A percentile compares a stretch with the other conserved stretches of the same genome.
These are phyloP conservation scores for Sarcodon aspratus DNA, from an alignment of 768 basidiomycete genomes.

Conservation along the genomic window DNA sequence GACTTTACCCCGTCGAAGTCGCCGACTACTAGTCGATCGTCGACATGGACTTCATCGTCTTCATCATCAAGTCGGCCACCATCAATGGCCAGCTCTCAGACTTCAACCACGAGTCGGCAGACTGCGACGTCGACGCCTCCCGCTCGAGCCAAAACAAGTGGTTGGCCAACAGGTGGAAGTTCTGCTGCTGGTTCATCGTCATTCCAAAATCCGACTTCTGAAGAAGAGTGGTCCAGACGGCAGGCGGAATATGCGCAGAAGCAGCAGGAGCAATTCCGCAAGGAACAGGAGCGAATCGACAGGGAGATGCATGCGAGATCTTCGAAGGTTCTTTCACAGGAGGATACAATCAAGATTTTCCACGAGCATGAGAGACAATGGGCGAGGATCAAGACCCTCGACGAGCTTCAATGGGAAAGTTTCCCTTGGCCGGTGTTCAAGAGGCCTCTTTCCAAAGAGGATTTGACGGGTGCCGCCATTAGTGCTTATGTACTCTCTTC, in stretches of 20 bases:
- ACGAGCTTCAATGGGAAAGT: slow-evolving; percentile 45
- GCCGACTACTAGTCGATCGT: background rate
- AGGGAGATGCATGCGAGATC: slow-evolving; percentile 28
- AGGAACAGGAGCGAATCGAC: slow-evolving; percentile 50
- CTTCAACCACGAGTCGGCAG: slow-evolving; percentile 1
- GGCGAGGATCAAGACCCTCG: slow-evolving; percentile 26
- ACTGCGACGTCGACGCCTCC: slow-evolving; percentile 5
- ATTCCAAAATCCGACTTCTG: slow-evolving; percentile 8
- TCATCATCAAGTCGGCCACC: slow-evolving; percentile 8
- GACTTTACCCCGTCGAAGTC: background rate
- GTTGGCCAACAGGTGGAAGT: slow-evolving; percentile 1
- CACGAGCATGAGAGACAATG: slow-evolving; percentile 55
- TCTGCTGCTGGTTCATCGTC: slow-evolving; percentile 3
- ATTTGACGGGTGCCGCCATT: slow-evolving; percentile 45
- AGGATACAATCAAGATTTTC: slow-evolving; percentile 44
- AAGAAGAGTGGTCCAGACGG: slow-evolving; percentile 51
- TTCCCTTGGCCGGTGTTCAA: slow-evolving; percentile 71
- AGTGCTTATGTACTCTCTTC: slow-evolving; percentile 51
- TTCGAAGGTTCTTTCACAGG: slow-evolving; percentile 37
- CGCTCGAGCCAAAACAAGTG: slow-evolving; percentile 1
- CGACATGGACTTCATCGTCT: slow-evolving; percentile 6
- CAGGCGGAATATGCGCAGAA: slow-evolving; percentile 51
- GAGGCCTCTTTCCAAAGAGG: slow-evolving; percentile 43
- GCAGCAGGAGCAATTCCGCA: slow-evolving; percentile 60
- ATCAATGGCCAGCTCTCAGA: slow-evolving; percentile 7